Evolutionary conservation across 164 flowering plant genomes (phyloP).

Genomic region (Berberis thunbergii): DNA sequence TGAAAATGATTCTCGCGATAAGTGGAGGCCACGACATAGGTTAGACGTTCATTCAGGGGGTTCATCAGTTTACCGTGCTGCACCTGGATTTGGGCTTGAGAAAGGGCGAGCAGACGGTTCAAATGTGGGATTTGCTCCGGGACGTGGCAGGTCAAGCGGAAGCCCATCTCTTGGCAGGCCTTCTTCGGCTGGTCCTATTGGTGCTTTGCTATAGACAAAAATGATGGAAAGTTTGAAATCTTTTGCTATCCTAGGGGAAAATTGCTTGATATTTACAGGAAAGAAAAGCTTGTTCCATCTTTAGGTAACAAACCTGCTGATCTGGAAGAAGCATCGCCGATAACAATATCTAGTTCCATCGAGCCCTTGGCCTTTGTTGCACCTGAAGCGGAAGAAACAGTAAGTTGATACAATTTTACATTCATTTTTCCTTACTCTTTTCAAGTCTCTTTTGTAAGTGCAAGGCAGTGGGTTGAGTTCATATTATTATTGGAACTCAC

Average conservation of each 20-base stretch:
- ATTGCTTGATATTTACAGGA: conserved; percentile 85
- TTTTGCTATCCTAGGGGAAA: conserved; percentile 86
- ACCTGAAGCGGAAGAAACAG: conserved; percentile 84
- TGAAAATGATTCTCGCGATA: conserved; percentile 87
- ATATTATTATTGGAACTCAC: too few species aligned
- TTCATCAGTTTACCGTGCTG: conserved; percentile 63
- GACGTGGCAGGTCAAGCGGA: conserved; percentile 67
- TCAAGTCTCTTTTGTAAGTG: too few species aligned
- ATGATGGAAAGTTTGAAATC: conserved; percentile 35
- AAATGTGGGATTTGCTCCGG: conserved; percentile 60
- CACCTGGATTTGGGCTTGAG: conserved; percentile 90
- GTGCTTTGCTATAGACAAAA: conserved; percentile 32
- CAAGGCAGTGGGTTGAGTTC: too few species aligned
- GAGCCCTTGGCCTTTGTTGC: conserved; percentile 84
- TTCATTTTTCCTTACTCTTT: background rate
- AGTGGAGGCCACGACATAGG: conserved; percentile 96
- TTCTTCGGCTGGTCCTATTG: conserved; percentile 39
- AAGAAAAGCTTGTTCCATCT: conserved; percentile 34
- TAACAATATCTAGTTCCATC: conserved; percentile 30
- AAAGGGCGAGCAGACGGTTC: conserved; percentile 60
- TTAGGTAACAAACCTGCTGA: conserved; percentile 36
- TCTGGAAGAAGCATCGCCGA: conserved; percentile 42
- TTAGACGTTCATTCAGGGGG: conserved; percentile 60
- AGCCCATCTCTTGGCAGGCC: conserved; percentile 24
- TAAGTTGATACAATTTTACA: conserved; percentile 15